phyloP scores from a whole-genome alignment of 139 green algal genomes.

The Astrephomene gubernaculifera region DNA sequence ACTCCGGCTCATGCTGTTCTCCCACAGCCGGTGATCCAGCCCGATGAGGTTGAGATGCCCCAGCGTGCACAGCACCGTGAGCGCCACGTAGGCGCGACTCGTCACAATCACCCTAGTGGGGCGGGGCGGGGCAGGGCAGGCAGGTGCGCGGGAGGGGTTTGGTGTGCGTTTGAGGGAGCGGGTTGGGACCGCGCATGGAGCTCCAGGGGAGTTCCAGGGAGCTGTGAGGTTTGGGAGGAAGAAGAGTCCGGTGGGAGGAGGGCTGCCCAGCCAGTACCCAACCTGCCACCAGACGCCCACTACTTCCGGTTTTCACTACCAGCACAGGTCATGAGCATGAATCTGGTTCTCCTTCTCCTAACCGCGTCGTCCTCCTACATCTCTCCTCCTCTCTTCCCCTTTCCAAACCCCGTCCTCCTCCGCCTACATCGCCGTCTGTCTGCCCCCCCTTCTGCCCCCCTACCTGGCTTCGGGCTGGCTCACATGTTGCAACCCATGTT shows the following conservation, averaged over 20 bases:
- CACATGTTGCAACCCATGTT: not conserved
- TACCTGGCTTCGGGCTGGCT: not conserved
- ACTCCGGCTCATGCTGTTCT: not conserved
- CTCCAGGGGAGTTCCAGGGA: not conserved
- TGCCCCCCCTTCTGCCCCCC: no score
- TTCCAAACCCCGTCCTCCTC: not conserved
- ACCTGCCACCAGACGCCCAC: not conserved
- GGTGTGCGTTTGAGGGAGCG: no score
- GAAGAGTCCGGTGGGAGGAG: not conserved
- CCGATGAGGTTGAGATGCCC: not conserved
- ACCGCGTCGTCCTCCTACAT: no score
- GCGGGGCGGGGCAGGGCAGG: not conserved
- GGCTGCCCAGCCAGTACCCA: not conserved
- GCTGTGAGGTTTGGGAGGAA: not conserved
- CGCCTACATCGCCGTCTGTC: not conserved
- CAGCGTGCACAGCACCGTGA: not conserved
- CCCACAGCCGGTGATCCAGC: not conserved
- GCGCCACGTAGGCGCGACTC: not conserved
- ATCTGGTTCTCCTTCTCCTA: no score
- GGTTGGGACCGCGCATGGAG: no score
- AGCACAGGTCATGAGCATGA: no score
- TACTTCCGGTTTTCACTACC: not conserved
- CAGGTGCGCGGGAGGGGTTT: not conserved
- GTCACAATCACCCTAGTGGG: conserved; percentile 14
- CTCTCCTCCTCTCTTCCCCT: not conserved